phyloP scores from a whole-genome alignment of 768 basidiomycete genomes.

The Botryobasidium botryosum region DNA sequence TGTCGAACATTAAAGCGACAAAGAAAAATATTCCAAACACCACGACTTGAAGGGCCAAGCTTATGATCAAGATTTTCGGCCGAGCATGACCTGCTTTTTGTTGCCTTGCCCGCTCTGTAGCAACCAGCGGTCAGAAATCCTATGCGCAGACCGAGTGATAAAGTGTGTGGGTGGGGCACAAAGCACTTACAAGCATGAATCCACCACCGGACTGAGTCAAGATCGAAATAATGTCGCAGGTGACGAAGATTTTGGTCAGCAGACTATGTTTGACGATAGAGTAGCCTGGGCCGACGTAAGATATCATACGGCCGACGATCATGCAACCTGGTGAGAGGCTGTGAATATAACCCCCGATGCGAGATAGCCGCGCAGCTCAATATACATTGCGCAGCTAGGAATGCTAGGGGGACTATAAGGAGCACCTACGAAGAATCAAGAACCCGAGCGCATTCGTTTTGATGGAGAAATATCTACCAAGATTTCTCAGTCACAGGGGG shows the following conservation, averaged over 20 bases:
- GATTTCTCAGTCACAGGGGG: neutral
- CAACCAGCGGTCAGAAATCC: too few species aligned
- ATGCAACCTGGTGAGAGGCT: conserved; percentile 13
- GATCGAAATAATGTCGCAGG: conserved; percentile 9
- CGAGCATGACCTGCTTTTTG: neutral
- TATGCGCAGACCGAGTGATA: too few species aligned
- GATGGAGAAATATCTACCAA: neutral
- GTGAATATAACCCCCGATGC: too few species aligned
- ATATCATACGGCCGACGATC: conserved; percentile 10
- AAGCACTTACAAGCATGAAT: conserved; percentile 1
- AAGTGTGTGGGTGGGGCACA: too few species aligned
- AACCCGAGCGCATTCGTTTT: conserved; percentile 4
- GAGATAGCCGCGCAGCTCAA: too few species aligned
- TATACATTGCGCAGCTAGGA: conserved; percentile 10
- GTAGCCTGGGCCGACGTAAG: conserved; percentile 8
- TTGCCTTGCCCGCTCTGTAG: neutral
- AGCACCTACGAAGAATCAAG: conserved; percentile 2
- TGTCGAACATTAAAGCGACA: conserved; percentile 4
- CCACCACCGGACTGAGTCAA: conserved; percentile 8
- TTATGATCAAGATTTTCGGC: conserved; percentile 2
- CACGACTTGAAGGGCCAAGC: conserved; percentile 5
- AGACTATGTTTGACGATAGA: conserved; percentile 4
- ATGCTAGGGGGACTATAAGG: conserved; percentile 10
- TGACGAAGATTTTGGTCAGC: conserved; percentile 12
- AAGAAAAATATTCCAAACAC: conserved; percentile 3